Evolutionary conservation across 345 rosid species (phyloP).

Genomic region (Boechera stricta): DNA sequence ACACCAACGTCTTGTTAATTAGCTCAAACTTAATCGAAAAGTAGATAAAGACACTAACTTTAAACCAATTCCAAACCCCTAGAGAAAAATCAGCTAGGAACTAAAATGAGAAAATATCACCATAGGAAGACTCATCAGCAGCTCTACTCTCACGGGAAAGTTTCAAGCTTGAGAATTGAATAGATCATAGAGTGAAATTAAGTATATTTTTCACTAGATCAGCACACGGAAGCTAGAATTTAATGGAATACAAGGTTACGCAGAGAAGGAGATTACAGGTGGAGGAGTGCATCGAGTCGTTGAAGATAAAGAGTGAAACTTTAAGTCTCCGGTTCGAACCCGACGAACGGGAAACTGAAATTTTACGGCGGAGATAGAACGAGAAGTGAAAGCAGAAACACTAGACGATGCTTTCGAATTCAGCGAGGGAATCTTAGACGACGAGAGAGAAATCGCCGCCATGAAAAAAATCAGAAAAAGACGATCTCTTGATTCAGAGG

Average conservation of each 20-base stretch:
- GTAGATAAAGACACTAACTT: constrained; percentile 11
- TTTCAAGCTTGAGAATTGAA: not conserved
- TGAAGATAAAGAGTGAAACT: constrained; percentile 35
- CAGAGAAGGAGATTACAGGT: constrained; percentile 17
- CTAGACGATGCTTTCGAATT: not conserved
- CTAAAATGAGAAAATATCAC: not conserved
- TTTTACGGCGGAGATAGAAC: constrained; percentile 29
- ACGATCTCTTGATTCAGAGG: not conserved
- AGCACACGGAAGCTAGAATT: not conserved
- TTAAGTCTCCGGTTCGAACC: constrained; percentile 34
- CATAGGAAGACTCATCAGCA: not conserved
- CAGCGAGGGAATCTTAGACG: constrained; percentile 25
- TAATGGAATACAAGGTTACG: not conserved
- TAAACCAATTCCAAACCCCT: not conserved
- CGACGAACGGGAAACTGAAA: constrained; percentile 39
- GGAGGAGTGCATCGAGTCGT: constrained; percentile 34
- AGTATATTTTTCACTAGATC: not conserved
- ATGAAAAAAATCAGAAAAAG: constrained; percentile 9
- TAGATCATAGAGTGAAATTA: not conserved
- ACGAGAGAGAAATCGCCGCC: constrained; percentile 31
- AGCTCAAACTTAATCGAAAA: not conserved
- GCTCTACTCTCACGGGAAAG: not conserved
- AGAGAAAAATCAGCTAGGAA: not conserved
- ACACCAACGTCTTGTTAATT: not conserved
- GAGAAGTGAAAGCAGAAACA: constrained; percentile 19